phyloP scores from a whole-genome alignment of 257 asterid genomes.

The Capsicum baccatum region DNA sequence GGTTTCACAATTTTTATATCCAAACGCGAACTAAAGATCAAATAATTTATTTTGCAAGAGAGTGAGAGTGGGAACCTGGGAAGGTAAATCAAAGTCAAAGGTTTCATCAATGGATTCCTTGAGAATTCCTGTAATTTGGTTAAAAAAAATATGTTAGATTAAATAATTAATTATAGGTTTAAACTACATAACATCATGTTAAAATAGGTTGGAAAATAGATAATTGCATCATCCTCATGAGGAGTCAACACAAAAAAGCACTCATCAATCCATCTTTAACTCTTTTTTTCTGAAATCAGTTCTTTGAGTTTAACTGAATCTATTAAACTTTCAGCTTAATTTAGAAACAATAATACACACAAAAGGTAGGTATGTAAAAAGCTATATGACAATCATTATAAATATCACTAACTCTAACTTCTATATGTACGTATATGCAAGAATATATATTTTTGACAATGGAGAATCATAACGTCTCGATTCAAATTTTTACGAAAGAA shows the following conservation, averaged over 20 bases:
- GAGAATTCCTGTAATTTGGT: slow-evolving; percentile 7
- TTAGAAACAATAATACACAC: neutral
- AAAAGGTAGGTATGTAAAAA: neutral
- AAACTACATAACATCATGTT: neutral
- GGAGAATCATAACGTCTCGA: neutral
- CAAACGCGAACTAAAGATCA: too few relatives aligned
- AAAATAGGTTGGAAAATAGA: neutral
- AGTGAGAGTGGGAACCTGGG: neutral
- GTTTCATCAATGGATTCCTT: slow-evolving; percentile 16
- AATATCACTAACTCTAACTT: neutral
- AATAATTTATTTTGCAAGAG: neutral
- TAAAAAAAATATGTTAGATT: neutral
- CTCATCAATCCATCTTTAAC: neutral
- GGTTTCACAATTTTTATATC: too few relatives aligned
- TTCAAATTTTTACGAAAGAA: rapidly evolving
- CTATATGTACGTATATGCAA: neutral
- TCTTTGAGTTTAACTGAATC: neutral
- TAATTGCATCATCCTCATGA: neutral
- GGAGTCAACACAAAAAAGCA: neutral
- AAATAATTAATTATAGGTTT: neutral
- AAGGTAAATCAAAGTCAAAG: neutral
- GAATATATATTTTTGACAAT: rapidly evolving
- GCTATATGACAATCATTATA: too few relatives aligned
- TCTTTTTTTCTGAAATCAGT: rapidly evolving
- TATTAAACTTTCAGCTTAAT: rapidly evolving